These are phyloP conservation scores for Austroboletus niveus DNA, from an alignment of 1,284 basidiomycete species.

Conservation along the genomic window DNA sequence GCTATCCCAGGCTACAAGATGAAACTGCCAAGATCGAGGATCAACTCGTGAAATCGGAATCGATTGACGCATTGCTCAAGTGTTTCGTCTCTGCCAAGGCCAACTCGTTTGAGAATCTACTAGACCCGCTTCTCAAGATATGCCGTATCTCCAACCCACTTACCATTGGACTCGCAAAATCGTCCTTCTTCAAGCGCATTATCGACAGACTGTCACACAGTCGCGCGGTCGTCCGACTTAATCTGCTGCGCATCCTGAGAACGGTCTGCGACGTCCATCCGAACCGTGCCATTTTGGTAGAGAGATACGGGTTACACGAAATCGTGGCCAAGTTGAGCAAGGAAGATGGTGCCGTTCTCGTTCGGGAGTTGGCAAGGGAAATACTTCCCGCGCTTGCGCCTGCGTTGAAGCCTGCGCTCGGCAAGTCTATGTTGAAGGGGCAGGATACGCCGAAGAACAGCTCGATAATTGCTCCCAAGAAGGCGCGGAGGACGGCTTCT, in stretches of 20 bases:
- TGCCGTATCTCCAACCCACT: slow-evolving; percentile 77
- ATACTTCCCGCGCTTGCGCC: slow-evolving; percentile 74
- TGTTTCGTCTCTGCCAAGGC: slow-evolving; percentile 89
- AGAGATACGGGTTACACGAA: slow-evolving; percentile 73
- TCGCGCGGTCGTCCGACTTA: slow-evolving; percentile 88
- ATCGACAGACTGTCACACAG: slow-evolving; percentile 80
- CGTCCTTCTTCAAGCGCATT: slow-evolving; percentile 84
- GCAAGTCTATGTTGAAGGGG: slow-evolving; percentile 35
- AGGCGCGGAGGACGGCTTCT: slow-evolving; percentile 63
- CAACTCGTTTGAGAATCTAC: slow-evolving; percentile 91
- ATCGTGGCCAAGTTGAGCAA: slow-evolving; percentile 78
- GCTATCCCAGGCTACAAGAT: slow-evolving; percentile 75
- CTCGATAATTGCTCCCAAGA: slow-evolving; percentile 61
- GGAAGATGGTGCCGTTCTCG: slow-evolving; percentile 85
- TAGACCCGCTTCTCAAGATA: slow-evolving; percentile 92
- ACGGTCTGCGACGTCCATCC: slow-evolving; percentile 88
- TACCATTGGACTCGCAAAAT: slow-evolving; percentile 75
- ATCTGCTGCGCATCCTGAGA: slow-evolving; percentile 83
- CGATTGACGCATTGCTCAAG: slow-evolving; percentile 73
- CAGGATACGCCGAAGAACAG: slow-evolving; percentile 40
- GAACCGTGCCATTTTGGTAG: slow-evolving; percentile 77
- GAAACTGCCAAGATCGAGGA: slow-evolving; percentile 94
- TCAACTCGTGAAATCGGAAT: slow-evolving; percentile 66
- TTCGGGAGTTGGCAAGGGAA: slow-evolving; percentile 84
- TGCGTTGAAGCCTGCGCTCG: slow-evolving; percentile 51